These are phyloP conservation scores for Ophiocytium majus DNA, from an alignment of 352 stramenopile genomes.

Conservation along the genomic window DNA sequence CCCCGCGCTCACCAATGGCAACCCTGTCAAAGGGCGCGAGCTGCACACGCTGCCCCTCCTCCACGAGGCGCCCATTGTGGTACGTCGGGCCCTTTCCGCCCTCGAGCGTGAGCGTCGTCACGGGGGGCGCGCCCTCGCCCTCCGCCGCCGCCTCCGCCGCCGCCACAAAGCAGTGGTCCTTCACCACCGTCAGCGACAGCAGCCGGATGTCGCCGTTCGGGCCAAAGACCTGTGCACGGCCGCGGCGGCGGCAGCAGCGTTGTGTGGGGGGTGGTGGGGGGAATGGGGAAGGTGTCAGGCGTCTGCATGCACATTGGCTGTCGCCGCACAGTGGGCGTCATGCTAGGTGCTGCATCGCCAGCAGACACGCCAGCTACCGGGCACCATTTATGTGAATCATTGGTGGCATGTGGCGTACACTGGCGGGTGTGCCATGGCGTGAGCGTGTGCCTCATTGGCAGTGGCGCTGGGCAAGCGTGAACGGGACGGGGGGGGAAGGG, in stretches of 20 bases:
- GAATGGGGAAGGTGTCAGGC: not conserved
- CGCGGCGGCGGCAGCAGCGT: not conserved
- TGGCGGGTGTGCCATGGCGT: no score
- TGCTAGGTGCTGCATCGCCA: no score
- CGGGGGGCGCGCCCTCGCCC: not conserved
- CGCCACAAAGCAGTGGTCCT: conserved; percentile 69
- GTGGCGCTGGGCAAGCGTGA: no score
- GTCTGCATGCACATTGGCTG: no score
- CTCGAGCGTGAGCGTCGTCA: conserved; percentile 57
- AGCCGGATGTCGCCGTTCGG: conserved; percentile 81
- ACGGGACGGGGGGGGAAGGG: no score
- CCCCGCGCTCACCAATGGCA: not conserved
- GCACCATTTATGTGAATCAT: no score
- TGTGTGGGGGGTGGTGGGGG: no score
- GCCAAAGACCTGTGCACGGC: conserved; percentile 58
- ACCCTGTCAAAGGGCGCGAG: conserved; percentile 40
- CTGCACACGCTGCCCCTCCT: conserved; percentile 5
- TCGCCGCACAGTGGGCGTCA: no score
- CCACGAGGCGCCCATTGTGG: conserved; percentile 69
- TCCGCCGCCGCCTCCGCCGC: not conserved
- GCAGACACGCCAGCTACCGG: no score
- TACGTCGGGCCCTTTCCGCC: conserved; percentile 76
- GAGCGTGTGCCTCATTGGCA: no score
- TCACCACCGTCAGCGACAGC: conserved; percentile 80
- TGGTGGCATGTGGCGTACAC: no score